Evolutionary conservation across 2,329 filamentous ascomycete genomes (phyloP), one percentile per base, ranked within the genome.

Genomic region (Cladobotryum mycophilum): DNA sequence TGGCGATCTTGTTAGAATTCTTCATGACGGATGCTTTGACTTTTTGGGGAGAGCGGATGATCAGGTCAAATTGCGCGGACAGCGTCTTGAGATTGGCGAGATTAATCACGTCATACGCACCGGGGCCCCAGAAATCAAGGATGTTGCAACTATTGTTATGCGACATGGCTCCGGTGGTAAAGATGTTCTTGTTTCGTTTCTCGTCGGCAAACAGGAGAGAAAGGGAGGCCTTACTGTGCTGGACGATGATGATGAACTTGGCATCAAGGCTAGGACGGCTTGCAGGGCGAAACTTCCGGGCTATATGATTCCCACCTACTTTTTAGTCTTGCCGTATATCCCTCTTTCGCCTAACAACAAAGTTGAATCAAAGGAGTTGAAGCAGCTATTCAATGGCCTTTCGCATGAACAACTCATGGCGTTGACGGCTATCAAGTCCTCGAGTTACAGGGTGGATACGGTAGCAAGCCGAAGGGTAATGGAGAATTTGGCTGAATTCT

Each of bases 221-320:
- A 41, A 47, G 5, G 41, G 45, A 1, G 46, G 47, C 0, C 56
- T 70, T 5, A 38, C 45, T 22, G 47, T 66, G 4, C 37, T 67
- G 9, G 25, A 55, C 3, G 67, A 70, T 22, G 56, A 63, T 3
- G 64, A 69, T 11, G 59, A 62, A 0, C 60, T 84, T 3, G 67
- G 76, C 7, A 64, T 61, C 1, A 64, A 64, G 3, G 79, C 83
- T 5, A 76, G 76, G 56, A 71, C 77, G 20, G 79, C 81, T n/a
- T 96, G 90, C 58, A 78, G 79, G 34, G 72, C 79, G 2, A 81
- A 75, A 18, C 76, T 96, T 3, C 88, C 91, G 0, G 79, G 78
- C 0, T 96, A 96, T 64, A 96, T 96, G 91, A 80, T 96, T 2
- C 92, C 91, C 1, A 91, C 89, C 0, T 88, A 93, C 61, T 82